Base-by-base conservation (phyloP, 2,329 filamentous ascomycete species). In the Aspergillus quadricinctus region DNA sequence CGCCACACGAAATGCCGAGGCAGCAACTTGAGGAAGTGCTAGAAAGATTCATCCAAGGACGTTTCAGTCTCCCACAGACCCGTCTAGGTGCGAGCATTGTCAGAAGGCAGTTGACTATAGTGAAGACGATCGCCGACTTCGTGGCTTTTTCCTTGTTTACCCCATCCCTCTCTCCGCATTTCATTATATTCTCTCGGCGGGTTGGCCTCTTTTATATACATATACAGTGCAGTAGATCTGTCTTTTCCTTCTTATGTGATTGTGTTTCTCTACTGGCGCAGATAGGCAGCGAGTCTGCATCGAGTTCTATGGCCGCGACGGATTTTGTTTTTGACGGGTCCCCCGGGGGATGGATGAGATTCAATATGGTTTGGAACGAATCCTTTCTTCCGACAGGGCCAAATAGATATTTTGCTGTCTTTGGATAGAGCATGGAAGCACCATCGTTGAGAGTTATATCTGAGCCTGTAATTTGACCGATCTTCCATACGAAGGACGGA, bases 1-100 rank as follows among this genome's bases (percentile, higher is more conserved):
- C 37, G 49, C 66, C 19, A 57, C 58, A 7, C 48, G 56, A n/a
- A 62, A 71, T 51, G 28, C 67, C 1, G 65, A 71, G 56, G 56
- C 70, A 11, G 66, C 69, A 25, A 68, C 65, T 31, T 72, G 60
- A 66, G 35, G 10, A 19, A n/a, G 17, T 19, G 48, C 48, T 31
- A 11, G 23, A 25, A 37, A 37, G 31, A 14, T 37, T 37, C 31
- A 14, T 17, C 11, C 31, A 5, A 35, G 31, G 31, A 35, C 11
- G 17, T 35, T 35, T 5, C 29, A 35, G 31, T 11, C 11, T 14
- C 31, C 31, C 31, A 31, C 11, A 14, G 31, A 7, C 31, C 5
- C 14, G 14, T 4, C 31, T 35, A 35, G 14, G 14, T 35, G 31
- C 31, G 14, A 35, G 31, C 31, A 4, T 17, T 35, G 31, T 4